Percentiles rank a stretch among this genome's conserved stretches.
Conservation (phyloP, 192 early-diverging fungal species). For the Linnemannia schmuckeri region DNA sequence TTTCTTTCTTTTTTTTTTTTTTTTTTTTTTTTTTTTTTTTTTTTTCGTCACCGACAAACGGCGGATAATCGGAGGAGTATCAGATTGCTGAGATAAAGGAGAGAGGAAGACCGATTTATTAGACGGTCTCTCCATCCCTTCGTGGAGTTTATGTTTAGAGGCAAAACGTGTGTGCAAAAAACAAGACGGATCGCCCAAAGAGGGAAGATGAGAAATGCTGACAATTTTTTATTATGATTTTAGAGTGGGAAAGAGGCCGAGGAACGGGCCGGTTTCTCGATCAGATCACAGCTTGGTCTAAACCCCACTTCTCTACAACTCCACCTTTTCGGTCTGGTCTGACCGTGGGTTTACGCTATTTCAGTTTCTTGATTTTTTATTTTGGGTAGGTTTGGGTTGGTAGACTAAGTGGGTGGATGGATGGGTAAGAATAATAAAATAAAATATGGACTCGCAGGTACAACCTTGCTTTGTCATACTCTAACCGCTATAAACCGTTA, state of each 20-base stretch:
- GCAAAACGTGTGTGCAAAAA: neutral
- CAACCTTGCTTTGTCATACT: too few species aligned
- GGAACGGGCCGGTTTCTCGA: slow-evolving; percentile 7
- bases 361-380: neutral
- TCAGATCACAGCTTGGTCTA: neutral
- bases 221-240: neutral
- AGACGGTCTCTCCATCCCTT: neutral
- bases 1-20: neutral
- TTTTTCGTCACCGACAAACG: neutral
- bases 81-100: too few species aligned
- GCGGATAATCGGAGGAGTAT: neutral
- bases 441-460: too few species aligned
- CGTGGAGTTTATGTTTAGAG: neutral
- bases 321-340: neutral
- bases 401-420: too few species aligned
- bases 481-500: too few species aligned
- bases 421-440: too few species aligned
- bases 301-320: neutral
- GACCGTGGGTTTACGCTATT: neutral
- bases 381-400: neutral
- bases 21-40: neutral
- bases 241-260: neutral
- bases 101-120: neutral
- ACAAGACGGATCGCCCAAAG: neutral
- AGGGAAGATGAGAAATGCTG: neutral